A percentile compares a stretch with the other conserved stretches of the same genome.
Evolutionary conservation across 306 rosid genomes (phyloP).

Genomic region (Lathyrus oleraceus): DNA sequence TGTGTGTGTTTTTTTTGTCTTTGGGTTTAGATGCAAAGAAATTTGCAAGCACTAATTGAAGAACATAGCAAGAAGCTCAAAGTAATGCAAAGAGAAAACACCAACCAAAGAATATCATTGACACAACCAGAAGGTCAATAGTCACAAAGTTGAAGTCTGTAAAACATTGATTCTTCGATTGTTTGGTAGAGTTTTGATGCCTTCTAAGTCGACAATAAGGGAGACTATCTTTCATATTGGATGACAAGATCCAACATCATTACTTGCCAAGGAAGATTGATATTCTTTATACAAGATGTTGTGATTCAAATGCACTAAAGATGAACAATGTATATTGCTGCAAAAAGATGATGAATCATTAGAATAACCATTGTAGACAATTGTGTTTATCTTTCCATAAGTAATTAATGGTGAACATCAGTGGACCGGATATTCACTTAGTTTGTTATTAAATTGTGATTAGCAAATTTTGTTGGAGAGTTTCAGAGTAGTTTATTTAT

Average conservation of each 20-base stretch:
- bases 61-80: constrained; percentile 40
- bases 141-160: too few relatives aligned
- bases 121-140: background rate
- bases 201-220: background rate
- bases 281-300: background rate
- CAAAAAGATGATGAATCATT: background rate
- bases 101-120: constrained; percentile 23
- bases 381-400: background rate
- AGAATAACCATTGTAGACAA: background rate
- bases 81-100: constrained; percentile 29
- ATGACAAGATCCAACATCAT: background rate
- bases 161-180: too few relatives aligned
- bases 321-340: background rate
- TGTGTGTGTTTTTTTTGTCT: constrained; percentile 5
- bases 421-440: background rate
- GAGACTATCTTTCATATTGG: background rate
- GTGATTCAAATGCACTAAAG: background rate
- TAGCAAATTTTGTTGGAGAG: too few relatives aligned
- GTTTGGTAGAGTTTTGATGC: background rate
- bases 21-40: constrained; percentile 40
- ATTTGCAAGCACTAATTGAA: constrained; percentile 41
- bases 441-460: too few relatives aligned
- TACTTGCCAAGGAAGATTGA: background rate
- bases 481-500: too few relatives aligned
- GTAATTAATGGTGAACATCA: background rate